Evolutionary conservation across 2,329 filamentous ascomycete species (phyloP), one percentile per base, ranked within the genome.

Genomic region (Periglandula ipomoeae): DNA sequence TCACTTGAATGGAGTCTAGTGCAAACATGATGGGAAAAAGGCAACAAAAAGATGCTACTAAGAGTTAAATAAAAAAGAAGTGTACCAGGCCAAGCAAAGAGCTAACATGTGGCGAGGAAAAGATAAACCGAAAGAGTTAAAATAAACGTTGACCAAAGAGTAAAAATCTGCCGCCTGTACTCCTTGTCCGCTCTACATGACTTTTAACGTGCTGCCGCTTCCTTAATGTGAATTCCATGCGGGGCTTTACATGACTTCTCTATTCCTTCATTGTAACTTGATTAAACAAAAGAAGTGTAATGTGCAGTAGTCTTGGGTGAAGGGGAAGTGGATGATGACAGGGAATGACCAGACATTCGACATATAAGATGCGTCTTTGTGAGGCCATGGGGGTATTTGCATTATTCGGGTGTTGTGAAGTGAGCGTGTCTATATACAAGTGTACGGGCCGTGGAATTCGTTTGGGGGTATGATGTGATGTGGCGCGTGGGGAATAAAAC

Each of bases 121-220:
- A 53, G 37, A 47, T 50, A 46, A 30, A 52, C 49, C 49, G 56
- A 57, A 54, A 55, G 50, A 49, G 43, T 48, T 47, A 56, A 52
- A 58, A 52, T 48, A 47, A 19, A 41, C 47, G 41, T 58, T 52
- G 58, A 55, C 48, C 48, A 41, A 46, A 42, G 50, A 44, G 27
- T 48, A 49, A 50, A 53, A 54, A 52, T 56, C 59, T 56, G 54
- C 62, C 64, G 59, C 63, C 65, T 63, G 60, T 64, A 67, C 64
- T 67, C 65, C 65, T 61, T 58, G 57, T 59, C 60, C 62, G 65
- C 61, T 66, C 65, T 69, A 69, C 66, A 69, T 68, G 66, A 69
- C 54, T 68, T 68, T 67, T 65, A 55, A 53, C 52, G 61, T 54
- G 61, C 65, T 63, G 55, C 58, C 59, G 61, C 60, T 59, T 57